A percentile compares a stretch with the other conserved stretches of the same genome.
These are phyloP conservation scores for Phanerochaete sordida DNA, from an alignment of 768 basidiomycete species.

Conservation along the genomic window DNA sequence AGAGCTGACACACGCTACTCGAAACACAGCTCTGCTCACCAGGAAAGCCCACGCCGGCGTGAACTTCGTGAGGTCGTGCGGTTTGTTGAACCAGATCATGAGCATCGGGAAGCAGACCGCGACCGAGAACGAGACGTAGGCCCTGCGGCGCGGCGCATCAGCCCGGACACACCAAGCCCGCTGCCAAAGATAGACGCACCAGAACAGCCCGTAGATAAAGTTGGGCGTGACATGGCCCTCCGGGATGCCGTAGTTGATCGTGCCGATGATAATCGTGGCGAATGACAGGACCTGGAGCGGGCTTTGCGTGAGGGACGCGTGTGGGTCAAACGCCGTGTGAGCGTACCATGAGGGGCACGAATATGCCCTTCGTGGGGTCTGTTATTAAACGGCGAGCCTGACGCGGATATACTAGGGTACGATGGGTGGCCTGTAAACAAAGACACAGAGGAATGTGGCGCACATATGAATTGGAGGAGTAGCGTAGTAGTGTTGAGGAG, in stretches of 20 bases:
- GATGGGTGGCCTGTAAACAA: not conserved
- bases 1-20: conserved; percentile 10
- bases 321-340: conserved; percentile 16
- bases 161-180: not conserved
- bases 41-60: conserved; percentile 35
- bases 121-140: conserved; percentile 37
- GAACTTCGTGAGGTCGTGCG: conserved; percentile 40
- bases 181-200: conserved; percentile 26
- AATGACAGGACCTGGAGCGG: conserved; percentile 41
- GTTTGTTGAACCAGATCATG: conserved; percentile 47
- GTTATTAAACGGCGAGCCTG: conserved; percentile 40
- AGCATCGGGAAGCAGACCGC: conserved; percentile 43
- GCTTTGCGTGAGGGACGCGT: not conserved
- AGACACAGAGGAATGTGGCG: conserved; percentile 9
- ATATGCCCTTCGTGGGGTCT: conserved; percentile 43
- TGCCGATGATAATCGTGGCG: conserved; percentile 46
- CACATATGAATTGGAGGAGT: conserved; percentile 39
- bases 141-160: conserved; percentile 27
- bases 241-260: conserved; percentile 43
- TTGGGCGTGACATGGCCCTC: conserved; percentile 30
- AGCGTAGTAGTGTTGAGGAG: conserved; percentile 40
- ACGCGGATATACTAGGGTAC: conserved; percentile 38
- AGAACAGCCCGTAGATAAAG: conserved; percentile 41
- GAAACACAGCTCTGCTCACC: conserved; percentile 21
- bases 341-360: conserved; percentile 34